These are phyloP conservation scores for Barnettozyma wickerhamii DNA, from an alignment of 805 yeast species.

Conservation along the genomic window DNA sequence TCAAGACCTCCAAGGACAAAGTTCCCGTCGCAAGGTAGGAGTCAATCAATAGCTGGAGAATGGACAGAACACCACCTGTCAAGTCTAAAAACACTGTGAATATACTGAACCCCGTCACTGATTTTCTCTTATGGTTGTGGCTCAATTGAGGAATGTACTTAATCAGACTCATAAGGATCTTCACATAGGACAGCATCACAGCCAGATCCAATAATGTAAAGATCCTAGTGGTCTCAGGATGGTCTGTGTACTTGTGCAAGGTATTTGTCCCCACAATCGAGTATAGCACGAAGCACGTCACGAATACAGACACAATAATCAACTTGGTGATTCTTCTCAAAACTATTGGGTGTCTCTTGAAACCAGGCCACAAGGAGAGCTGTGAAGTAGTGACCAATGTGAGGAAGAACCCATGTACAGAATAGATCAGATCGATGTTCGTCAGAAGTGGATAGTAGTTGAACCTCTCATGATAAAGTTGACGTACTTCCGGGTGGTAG, in stretches of 20 bases:
- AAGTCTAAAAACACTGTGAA: slow-evolving; percentile 39
- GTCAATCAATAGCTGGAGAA: slow-evolving; percentile 22
- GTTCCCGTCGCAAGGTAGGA: slow-evolving; percentile 23
- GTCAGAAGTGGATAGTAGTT: slow-evolving; percentile 40
- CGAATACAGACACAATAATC: slow-evolving; percentile 13
- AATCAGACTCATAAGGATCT: slow-evolving; percentile 43
- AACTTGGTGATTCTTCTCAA: slow-evolving; percentile 19
- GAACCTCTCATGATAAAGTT: slow-evolving; percentile 26
- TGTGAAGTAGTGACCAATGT: slow-evolving; percentile 39
- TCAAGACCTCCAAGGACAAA: slow-evolving; percentile 22
- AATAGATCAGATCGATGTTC: slow-evolving; percentile 41
- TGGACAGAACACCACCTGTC: slow-evolving; percentile 31
- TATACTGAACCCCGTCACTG: slow-evolving; percentile 83
- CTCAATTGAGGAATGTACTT: slow-evolving; percentile 77
- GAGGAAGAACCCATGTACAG: slow-evolving; percentile 42
- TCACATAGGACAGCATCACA: slow-evolving; percentile 35
- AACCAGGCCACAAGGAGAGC: slow-evolving; percentile 26
- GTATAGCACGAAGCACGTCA: slow-evolving; percentile 5
- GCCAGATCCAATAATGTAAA: slow-evolving; percentile 31
- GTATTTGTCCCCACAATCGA: slow-evolving; percentile 12
- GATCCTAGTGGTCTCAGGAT: not conserved
- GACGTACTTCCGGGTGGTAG: slow-evolving; percentile 30
- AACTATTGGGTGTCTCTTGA: slow-evolving; percentile 17
- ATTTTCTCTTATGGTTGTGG: slow-evolving; percentile 72
- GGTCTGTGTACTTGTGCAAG: slow-evolving; percentile 5